phyloP scores from a whole-genome alignment of 2,329 filamentous ascomycete genomes.

The Colletotrichum scovillei region DNA sequence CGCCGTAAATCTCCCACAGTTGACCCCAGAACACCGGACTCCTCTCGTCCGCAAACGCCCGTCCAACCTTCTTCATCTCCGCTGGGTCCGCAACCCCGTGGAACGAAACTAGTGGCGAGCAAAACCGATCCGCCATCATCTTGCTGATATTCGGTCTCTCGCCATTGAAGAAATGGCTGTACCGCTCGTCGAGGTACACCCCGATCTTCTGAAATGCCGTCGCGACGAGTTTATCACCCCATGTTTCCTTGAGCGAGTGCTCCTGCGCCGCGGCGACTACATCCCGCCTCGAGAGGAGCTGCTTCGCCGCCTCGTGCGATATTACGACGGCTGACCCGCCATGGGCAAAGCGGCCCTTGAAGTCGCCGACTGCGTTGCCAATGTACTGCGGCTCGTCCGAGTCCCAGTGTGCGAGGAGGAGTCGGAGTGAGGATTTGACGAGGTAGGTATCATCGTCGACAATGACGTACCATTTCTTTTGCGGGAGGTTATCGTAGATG shows the following conservation, averaged over 20 bases:
- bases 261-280: slow-evolving; percentile 57
- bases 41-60: slow-evolving; percentile 50
- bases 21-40: slow-evolving; percentile 61
- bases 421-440: slow-evolving; percentile 58
- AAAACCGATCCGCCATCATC: slow-evolving; percentile 62
- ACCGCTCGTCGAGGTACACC: slow-evolving; percentile 66
- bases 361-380: slow-evolving; percentile 68
- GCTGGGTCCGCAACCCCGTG: slow-evolving; percentile 59
- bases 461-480: slow-evolving; percentile 70
- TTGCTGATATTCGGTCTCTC: slow-evolving; percentile 61
- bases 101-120: slow-evolving; percentile 65
- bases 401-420: slow-evolving; percentile 62
- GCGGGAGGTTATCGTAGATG: slow-evolving; percentile 59
- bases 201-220: slow-evolving; percentile 64
- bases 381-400: slow-evolving; percentile 59
- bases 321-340: slow-evolving; percentile 66
- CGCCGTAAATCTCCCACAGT: slow-evolving; percentile 61
- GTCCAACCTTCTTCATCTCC: slow-evolving; percentile 58
- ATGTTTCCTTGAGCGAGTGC: slow-evolving; percentile 62
- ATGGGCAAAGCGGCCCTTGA: slow-evolving; percentile 65
- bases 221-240: slow-evolving; percentile 66
- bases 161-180: slow-evolving; percentile 66
- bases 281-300: slow-evolving; percentile 55
- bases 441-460: slow-evolving; percentile 69
- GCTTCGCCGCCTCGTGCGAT: slow-evolving; percentile 61